A percentile compares a stretch with the other conserved stretches of the same genome.
Conservation (phyloP, 345 rosid genomes). For the Moricandia arvensis region DNA sequence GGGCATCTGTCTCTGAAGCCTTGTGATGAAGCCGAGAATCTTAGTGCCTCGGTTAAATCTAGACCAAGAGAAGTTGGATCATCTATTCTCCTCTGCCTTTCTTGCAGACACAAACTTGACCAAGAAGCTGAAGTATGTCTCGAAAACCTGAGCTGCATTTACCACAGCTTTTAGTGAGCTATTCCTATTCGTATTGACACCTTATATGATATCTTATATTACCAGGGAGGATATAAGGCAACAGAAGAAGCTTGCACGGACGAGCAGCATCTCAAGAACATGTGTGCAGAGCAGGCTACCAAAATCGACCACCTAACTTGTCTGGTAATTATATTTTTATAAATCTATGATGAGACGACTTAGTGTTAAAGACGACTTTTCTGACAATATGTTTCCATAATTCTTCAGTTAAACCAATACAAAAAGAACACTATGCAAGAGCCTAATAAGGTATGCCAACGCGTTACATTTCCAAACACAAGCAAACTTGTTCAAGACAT, state of each 20-base stretch:
- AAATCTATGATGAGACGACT: slow-evolving; percentile 4
- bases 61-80: slow-evolving; percentile 37
- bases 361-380: not conserved
- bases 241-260: slow-evolving; percentile 42
- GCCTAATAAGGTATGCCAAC: slow-evolving; percentile 35
- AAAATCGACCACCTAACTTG: slow-evolving; percentile 66
- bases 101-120: slow-evolving; percentile 66
- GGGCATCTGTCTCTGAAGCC: slow-evolving; percentile 73
- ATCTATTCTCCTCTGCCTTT: slow-evolving; percentile 51
- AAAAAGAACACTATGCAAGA: slow-evolving; percentile 34
- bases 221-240: slow-evolving; percentile 45
- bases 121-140: slow-evolving; percentile 34
- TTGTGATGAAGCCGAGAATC: slow-evolving; percentile 53
- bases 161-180: not conserved
- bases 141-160: slow-evolving; percentile 4
- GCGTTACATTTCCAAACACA: not conserved
- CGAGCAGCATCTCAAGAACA: slow-evolving; percentile 47
- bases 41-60: slow-evolving; percentile 46
- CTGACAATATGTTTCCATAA: slow-evolving; percentile 19
- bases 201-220: slow-evolving; percentile 4
- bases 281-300: slow-evolving; percentile 66
- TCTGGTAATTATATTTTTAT: slow-evolving; percentile 40
- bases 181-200: not conserved
- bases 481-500: not conserved
- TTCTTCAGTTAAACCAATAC: slow-evolving; percentile 36